phyloP scores from a whole-genome alignment of 805 yeast species.

The Diddensiella caesifluorescens region DNA sequence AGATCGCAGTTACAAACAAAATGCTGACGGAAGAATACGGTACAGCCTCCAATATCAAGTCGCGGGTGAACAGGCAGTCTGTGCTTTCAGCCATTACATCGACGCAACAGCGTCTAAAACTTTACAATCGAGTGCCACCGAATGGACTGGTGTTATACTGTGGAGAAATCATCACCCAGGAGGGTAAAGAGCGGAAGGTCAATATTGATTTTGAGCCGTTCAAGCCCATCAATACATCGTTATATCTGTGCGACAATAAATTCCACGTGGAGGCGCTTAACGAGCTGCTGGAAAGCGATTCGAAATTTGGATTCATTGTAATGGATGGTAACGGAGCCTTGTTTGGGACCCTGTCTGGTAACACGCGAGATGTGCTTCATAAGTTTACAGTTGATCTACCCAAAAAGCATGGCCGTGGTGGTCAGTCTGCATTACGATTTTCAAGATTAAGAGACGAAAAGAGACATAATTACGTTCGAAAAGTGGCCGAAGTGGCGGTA shows the following conservation, averaged over 20 bases:
- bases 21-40: constrained; percentile 98
- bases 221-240: constrained; percentile 97
- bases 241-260: constrained; percentile 94
- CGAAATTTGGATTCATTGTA: constrained; percentile 92
- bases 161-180: constrained; percentile 96
- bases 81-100: constrained; percentile 96
- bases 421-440: constrained; percentile 99
- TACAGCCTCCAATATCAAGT: constrained; percentile 96
- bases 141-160: constrained; percentile 95
- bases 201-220: constrained; percentile 98
- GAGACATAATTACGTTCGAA: constrained; percentile 97
- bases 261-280: constrained; percentile 96
- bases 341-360: constrained; percentile 93
- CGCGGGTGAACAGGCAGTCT: constrained; percentile 93
- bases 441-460: constrained; percentile 98
- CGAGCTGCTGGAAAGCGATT: constrained; percentile 91
- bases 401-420: constrained; percentile 99
- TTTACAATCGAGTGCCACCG: constrained; percentile 83
- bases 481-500: constrained; percentile 97
- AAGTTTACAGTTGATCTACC: constrained; percentile 97
- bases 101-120: constrained; percentile 92
- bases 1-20: constrained; percentile 78
- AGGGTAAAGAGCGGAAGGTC: constrained; percentile 95
- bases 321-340: constrained; percentile 99
- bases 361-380: constrained; percentile 92